Evolutionary conservation across 164 flowering plant species (phyloP).

Genomic region (Vitis amurensis): DNA sequence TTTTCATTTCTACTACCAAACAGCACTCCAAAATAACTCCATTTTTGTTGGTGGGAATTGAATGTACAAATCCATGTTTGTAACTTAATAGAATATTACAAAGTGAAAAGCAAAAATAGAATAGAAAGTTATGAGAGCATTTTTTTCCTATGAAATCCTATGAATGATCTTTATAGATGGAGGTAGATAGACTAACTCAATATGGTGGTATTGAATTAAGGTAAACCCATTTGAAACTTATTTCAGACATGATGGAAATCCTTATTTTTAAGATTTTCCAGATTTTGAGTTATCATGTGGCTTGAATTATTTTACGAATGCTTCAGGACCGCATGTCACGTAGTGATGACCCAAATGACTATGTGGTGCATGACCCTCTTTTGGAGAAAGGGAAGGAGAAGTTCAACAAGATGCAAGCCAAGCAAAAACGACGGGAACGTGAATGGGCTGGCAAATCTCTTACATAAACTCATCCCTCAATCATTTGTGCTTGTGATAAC

Average conservation of each 20-base stretch:
- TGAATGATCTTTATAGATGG: not conserved
- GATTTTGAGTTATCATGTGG: not conserved
- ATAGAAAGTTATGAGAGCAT: no score
- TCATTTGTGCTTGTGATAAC: not conserved
- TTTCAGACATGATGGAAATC: no score
- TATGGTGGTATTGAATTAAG: not conserved
- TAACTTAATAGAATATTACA: no score
- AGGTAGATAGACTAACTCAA: not conserved
- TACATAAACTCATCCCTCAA: conserved; percentile 35
- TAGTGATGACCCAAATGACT: conserved; percentile 68
- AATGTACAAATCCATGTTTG: no score
- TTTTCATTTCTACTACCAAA: no score
- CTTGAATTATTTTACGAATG: not conserved
- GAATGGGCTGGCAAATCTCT: conserved; percentile 97
- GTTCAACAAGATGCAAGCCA: conserved; percentile 92
- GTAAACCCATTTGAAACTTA: no score
- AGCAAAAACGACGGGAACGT: conserved; percentile 76
- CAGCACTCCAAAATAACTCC: no score
- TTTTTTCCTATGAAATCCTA: not conserved
- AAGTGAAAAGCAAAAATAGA: no score
- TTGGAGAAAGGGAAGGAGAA: conserved; percentile 96
- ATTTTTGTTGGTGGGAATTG: no score
- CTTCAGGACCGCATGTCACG: conserved; percentile 85
- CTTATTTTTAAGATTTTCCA: no score
- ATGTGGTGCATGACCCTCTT: conserved; percentile 88